Percentiles rank a stretch among this genome's conserved stretches.
Evolutionary conservation across 257 asterid species (phyloP).

Genomic region (Petrea volubilis): DNA sequence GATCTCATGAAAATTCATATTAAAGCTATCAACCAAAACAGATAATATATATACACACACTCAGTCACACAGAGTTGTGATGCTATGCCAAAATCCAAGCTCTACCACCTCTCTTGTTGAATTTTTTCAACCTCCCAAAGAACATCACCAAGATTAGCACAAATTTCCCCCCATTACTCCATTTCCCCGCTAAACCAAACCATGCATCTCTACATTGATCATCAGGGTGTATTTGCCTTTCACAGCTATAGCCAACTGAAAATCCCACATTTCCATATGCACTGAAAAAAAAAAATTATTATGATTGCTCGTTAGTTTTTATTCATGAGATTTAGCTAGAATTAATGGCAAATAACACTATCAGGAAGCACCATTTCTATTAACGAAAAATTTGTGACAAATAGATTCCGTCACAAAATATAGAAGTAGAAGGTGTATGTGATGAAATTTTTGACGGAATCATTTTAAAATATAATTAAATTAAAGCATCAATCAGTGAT

Average conservation of each 20-base stretch:
- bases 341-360: not conserved
- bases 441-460: no score
- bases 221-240: slow-evolving; percentile 27
- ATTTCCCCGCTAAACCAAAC: slow-evolving; percentile 55
- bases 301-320: not conserved
- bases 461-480: no score
- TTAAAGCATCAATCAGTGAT: no score
- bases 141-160: slow-evolving; percentile 55
- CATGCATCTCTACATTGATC: slow-evolving; percentile 34
- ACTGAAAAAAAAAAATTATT: slow-evolving; percentile 20
- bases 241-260: slow-evolving; percentile 56
- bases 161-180: slow-evolving; percentile 50
- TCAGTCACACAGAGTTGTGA: no score
- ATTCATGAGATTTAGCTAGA: not conserved
- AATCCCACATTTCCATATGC: slow-evolving; percentile 68
- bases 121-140: slow-evolving; percentile 57
- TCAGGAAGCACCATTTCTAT: no score
- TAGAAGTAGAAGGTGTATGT: no score
- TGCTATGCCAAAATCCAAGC: slow-evolving; percentile 40
- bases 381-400: no score
- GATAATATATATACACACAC: not conserved
- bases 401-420: no score
- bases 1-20: no score
- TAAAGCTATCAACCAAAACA: no score
- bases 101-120: slow-evolving; percentile 32